Conservation (phyloP, 495 filamentous ascomycete genomes). For the Lepidopterella palustris region DNA sequence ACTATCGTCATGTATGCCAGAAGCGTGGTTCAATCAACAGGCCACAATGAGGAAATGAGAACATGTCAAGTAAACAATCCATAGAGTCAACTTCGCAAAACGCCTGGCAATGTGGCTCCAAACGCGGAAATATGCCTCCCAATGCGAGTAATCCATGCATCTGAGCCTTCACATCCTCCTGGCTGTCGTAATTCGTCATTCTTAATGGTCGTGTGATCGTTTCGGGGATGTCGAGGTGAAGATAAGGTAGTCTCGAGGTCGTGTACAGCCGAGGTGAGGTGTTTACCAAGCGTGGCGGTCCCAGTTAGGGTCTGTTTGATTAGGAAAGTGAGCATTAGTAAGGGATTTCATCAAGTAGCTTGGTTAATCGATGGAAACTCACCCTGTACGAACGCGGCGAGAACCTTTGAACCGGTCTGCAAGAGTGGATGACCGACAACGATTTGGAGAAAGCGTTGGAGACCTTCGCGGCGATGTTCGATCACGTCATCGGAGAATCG, state of each 20-base stretch:
- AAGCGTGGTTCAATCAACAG: no score
- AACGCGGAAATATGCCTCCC: not conserved
- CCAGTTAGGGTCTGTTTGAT: slow-evolving; percentile 29
- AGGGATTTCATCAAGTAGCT: not conserved
- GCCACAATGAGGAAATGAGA: not conserved
- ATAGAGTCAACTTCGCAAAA: no score
- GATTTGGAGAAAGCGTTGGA: slow-evolving; percentile 95
- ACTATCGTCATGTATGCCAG: no score
- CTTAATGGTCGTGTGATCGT: not conserved
- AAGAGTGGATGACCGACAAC: slow-evolving; percentile 93
- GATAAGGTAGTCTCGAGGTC: no score
- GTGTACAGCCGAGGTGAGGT: no score
- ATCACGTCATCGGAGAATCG: slow-evolving; percentile 98
- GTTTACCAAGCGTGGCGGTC: slow-evolving; percentile 28
- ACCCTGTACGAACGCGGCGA: slow-evolving; percentile 96
- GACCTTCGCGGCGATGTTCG: slow-evolving; percentile 82
- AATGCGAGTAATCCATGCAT: not conserved
- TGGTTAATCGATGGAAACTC: slow-evolving; percentile 32
- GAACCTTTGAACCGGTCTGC: slow-evolving; percentile 95
- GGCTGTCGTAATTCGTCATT: not conserved
- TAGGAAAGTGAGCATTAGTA: not conserved
- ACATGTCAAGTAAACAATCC: not conserved
- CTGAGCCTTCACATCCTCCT: not conserved
- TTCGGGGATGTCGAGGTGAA: not conserved
- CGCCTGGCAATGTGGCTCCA: not conserved